Conservation (phyloP, 371 early-diverging fungal genomes). For the Saksenaea oblongispora region DNA sequence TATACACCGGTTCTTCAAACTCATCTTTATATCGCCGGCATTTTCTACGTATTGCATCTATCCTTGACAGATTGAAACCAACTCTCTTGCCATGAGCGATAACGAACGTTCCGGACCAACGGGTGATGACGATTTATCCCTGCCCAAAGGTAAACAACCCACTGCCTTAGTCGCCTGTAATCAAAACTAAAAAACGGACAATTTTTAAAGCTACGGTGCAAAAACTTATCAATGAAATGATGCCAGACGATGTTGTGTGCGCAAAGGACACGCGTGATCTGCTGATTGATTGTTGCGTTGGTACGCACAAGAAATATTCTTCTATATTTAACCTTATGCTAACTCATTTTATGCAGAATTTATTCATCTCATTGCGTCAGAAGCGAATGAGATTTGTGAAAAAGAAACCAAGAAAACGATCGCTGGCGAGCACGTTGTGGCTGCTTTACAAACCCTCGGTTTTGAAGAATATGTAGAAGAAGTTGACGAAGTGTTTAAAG, state of each 20-base stretch:
- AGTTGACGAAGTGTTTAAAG: slow-evolving; percentile 86
- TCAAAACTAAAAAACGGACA: neutral
- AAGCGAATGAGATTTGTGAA: slow-evolving; percentile 98
- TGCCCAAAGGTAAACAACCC: slow-evolving; percentile 74
- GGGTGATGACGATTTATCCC: slow-evolving; percentile 81
- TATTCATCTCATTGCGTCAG: slow-evolving; percentile 90
- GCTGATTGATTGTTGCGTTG: slow-evolving; percentile 92
- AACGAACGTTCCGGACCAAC: slow-evolving; percentile 63
- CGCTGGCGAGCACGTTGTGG: slow-evolving; percentile 94
- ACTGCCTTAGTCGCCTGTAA: neutral
- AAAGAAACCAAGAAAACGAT: slow-evolving; percentile 98
- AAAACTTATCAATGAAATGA: slow-evolving; percentile 95
- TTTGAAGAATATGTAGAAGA: slow-evolving; percentile 92
- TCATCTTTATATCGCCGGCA: neutral
- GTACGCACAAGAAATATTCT: slow-evolving; percentile 44
- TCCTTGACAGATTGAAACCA: neutral
- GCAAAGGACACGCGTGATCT: slow-evolving; percentile 96
- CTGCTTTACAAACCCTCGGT: slow-evolving; percentile 89
- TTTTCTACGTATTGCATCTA: neutral
- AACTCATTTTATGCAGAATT: slow-evolving; percentile 66
- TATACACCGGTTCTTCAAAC: neutral
- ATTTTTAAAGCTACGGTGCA: slow-evolving; percentile 85
- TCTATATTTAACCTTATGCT: neutral
- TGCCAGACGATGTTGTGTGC: slow-evolving; percentile 86
- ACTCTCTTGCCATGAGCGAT: slow-evolving; percentile 66